Percentiles rank a stretch among this genome's conserved stretches.
Conservation (phyloP, 2,329 filamentous ascomycete species). For the Drechslerella coelobrocha region DNA sequence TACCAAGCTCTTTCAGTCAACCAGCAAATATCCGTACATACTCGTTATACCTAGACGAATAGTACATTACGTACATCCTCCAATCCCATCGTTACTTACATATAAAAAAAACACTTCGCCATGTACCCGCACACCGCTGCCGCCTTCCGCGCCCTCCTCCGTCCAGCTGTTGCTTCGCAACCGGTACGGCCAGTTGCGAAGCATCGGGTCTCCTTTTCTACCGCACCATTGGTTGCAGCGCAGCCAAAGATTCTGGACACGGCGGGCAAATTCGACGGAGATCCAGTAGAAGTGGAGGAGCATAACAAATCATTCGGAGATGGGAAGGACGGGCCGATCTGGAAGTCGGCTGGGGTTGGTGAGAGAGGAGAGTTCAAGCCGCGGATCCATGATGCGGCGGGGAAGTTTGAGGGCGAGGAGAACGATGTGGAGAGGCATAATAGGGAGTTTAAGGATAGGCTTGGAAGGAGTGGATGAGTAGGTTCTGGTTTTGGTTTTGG, state of each 20-base stretch:
- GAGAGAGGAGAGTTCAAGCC: not conserved
- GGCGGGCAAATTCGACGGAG: not conserved
- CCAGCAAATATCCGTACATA: too few species aligned
- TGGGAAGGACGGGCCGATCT: conserved; percentile 2
- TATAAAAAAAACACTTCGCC: too few species aligned
- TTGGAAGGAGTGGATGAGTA: conserved; percentile 3
- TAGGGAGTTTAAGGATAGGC: conserved; percentile 37
- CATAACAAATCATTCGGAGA: not conserved
- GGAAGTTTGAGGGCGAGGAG: conserved; percentile 17
- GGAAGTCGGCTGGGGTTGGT: not conserved
- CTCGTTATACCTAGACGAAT: too few species aligned
- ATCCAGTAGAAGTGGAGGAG: not conserved
- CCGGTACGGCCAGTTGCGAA: too few species aligned
- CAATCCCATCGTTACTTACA: too few species aligned
- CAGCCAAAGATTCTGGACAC: conserved; percentile 6
- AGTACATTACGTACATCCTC: too few species aligned
- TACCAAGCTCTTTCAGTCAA: too few species aligned
- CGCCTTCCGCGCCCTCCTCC: too few species aligned
- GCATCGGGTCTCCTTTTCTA: not conserved
- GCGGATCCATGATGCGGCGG: conserved; percentile 19
- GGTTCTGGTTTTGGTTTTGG: conserved; percentile 1
- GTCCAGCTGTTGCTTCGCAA: too few species aligned
- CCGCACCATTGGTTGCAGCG: not conserved
- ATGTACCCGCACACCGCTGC: too few species aligned
- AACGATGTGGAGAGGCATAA: conserved; percentile 38